These are phyloP conservation scores for Pseudocercospora fijiensis DNA, from an alignment of 2,329 filamentous ascomycete genomes.

Conservation along the genomic window DNA sequence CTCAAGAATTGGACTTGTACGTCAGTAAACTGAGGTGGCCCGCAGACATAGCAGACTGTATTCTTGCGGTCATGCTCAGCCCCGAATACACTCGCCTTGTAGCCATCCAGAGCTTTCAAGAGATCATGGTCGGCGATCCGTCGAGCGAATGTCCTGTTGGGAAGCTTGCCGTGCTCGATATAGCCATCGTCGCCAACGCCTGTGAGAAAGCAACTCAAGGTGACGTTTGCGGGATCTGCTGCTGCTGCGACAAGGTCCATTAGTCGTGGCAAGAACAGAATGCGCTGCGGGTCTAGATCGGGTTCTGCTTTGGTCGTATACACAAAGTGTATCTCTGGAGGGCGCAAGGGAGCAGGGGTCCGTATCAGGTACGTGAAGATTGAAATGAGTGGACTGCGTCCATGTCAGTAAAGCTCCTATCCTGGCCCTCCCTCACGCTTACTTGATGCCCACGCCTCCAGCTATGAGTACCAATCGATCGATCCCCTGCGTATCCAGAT, in stretches of 20 bases:
- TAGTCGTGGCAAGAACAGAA: constrained; percentile 52
- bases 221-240: constrained; percentile 27
- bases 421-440: constrained; percentile 29
- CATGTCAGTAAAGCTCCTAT: background rate
- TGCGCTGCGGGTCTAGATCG: constrained; percentile 36
- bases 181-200: constrained; percentile 27
- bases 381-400: constrained; percentile 66
- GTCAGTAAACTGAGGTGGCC: constrained; percentile 51
- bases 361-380: constrained; percentile 62
- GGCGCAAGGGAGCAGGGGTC: constrained; percentile 23
- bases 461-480: constrained; percentile 70
- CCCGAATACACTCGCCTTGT: constrained; percentile 29
- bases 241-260: constrained; percentile 33
- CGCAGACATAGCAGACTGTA: constrained; percentile 51
- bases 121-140: constrained; percentile 40
- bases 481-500: constrained; percentile 45
- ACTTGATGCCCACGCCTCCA: constrained; percentile 81
- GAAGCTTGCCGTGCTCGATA: constrained; percentile 35
- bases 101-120: constrained; percentile 40
- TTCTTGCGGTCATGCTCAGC: constrained; percentile 36
- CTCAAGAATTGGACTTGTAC: constrained; percentile 44
- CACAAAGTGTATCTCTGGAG: constrained; percentile 57
- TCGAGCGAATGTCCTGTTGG: constrained; percentile 34
- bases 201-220: constrained; percentile 36
- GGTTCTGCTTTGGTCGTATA: constrained; percentile 57